Evolutionary conservation across 73 alveolate genomes (phyloP).

Genomic region (Effrenium voratum): DNA sequence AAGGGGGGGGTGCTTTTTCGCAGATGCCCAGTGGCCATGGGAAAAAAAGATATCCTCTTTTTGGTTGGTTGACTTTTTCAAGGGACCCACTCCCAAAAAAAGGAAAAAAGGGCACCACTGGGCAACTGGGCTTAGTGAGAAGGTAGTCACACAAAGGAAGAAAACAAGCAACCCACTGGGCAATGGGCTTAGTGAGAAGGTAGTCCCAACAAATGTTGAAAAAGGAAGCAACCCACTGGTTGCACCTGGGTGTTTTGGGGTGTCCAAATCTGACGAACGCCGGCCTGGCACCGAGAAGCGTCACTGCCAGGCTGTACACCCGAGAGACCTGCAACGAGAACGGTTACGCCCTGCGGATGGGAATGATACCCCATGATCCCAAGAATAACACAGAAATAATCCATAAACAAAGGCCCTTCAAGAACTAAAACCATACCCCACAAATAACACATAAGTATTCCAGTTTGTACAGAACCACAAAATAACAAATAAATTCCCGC

Average conservation of each 20-base stretch:
- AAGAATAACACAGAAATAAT: not conserved
- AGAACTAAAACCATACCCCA: not conserved
- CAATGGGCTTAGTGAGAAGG: not conserved
- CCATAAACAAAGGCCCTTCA: not conserved
- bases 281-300: slow-evolving; percentile 52
- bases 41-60: no score
- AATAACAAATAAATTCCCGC: not conserved
- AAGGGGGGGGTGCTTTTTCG: no score
- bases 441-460: not conserved
- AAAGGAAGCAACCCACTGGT: no score
- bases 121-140: not conserved
- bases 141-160: no score
- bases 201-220: not conserved
- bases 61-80: no score
- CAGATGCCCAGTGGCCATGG: no score
- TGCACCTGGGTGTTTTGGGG: not conserved
- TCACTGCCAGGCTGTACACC: slow-evolving; percentile 87
- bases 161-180: not conserved
- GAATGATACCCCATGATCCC: not conserved
- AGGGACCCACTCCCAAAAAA: no score
- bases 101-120: not conserved
- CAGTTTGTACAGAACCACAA: not conserved
- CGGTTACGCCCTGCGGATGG: not conserved
- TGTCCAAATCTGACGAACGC: not conserved
- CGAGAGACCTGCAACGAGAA: slow-evolving; percentile 50